These are phyloP conservation scores for Apodospora peruviana DNA, from an alignment of 495 filamentous ascomycete genomes.

Conservation along the genomic window DNA sequence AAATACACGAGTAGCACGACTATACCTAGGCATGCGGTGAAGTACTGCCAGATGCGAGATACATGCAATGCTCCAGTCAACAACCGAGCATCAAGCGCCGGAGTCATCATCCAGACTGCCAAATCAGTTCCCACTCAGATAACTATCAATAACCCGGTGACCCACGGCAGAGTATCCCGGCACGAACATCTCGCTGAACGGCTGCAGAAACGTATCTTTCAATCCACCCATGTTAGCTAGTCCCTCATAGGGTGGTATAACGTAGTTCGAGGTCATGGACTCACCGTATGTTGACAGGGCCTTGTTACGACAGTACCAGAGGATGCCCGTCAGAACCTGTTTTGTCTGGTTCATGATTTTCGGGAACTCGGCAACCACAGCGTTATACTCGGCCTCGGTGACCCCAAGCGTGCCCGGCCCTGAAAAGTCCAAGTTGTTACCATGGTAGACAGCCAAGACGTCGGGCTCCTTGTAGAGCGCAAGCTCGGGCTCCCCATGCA, in stretches of 20 bases:
- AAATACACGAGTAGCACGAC: too few relatives aligned
- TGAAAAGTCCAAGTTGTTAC: conserved; percentile 10
- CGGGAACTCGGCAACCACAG: conserved; percentile 13
- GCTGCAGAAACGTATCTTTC: conserved; percentile 14
- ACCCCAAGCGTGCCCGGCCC: conserved; percentile 8
- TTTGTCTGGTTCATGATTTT: conserved; percentile 3
- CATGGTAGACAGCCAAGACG: conserved; percentile 9
- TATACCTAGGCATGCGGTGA: too few relatives aligned
- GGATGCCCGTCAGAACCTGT: conserved; percentile 5
- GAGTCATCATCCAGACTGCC: too few relatives aligned
- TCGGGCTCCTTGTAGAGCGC: conserved; percentile 18
- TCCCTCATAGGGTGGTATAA: background rate
- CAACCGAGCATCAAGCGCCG: too few relatives aligned
- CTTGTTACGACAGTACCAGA: conserved; percentile 14
- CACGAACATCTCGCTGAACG: conserved; percentile 11
- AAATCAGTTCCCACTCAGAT: too few relatives aligned
- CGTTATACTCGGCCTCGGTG: conserved; percentile 4
- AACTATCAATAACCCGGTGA: conserved; percentile 3
- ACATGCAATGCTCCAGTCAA: too few relatives aligned
- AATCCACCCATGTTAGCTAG: background rate
- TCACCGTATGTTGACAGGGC: conserved; percentile 18
- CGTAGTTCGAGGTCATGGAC: too few relatives aligned
- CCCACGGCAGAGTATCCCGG: conserved; percentile 13
- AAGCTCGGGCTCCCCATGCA: conserved; percentile 12
- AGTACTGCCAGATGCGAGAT: too few relatives aligned